These are phyloP conservation scores for Sporobolomyces roseus DNA, from an alignment of 768 basidiomycete genomes.

Conservation along the genomic window DNA sequence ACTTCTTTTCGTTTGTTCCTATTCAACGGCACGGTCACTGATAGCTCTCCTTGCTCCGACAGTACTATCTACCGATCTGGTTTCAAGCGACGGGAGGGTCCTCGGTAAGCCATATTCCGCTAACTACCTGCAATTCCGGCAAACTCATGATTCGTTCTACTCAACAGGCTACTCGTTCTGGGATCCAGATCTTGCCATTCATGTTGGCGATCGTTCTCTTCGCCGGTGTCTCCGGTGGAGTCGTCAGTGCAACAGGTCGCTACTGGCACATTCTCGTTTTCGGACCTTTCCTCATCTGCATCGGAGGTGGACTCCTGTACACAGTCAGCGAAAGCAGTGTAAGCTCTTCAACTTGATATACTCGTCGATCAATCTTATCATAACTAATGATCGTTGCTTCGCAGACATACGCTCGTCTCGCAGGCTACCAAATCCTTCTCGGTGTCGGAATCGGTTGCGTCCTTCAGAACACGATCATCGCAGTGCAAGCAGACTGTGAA, in stretches of 20 bases:
- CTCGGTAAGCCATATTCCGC: slow-evolving; percentile 20
- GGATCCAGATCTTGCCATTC: slow-evolving; percentile 33
- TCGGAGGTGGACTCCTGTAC: slow-evolving; percentile 50
- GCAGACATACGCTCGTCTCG: slow-evolving; percentile 43
- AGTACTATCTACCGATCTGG: slow-evolving; percentile 43
- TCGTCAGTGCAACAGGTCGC: slow-evolving; percentile 42
- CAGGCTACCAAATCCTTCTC: slow-evolving; percentile 51
- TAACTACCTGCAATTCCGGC: no score
- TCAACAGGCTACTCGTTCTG: no score
- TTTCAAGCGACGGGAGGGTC: slow-evolving; percentile 47
- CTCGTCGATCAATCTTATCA: no score
- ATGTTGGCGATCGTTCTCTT: slow-evolving; percentile 45
- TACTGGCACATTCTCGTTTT: slow-evolving; percentile 45
- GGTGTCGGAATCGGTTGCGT: slow-evolving; percentile 51
- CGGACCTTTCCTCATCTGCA: slow-evolving; percentile 46
- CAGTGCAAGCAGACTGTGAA: slow-evolving; percentile 51
- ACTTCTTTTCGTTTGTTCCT: no score
- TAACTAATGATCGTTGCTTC: no score
- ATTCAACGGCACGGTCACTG: no score
- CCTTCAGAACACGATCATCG: slow-evolving; percentile 50
- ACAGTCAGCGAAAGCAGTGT: slow-evolving; percentile 44
- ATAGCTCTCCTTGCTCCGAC: slow-evolving; percentile 44
- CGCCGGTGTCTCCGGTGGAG: slow-evolving; percentile 43
- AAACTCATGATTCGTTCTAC: no score
- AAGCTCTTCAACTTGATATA: not conserved